These are phyloP conservation scores for Brassica juncea DNA, from an alignment of 345 rosid species.

Conservation along the genomic window DNA sequence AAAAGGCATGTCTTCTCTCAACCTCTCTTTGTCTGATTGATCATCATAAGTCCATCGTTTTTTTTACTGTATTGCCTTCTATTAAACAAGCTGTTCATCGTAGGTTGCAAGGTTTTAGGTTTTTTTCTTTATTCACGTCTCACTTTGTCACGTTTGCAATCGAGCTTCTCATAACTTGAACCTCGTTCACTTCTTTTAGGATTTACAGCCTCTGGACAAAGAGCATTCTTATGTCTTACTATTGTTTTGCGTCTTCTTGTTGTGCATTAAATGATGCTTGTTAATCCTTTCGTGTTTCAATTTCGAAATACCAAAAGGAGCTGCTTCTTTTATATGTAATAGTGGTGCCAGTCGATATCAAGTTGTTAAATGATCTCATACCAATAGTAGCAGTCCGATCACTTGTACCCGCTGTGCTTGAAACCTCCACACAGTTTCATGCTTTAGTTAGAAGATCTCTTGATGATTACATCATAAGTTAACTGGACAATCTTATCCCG, in stretches of 20 bases:
- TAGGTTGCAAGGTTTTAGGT: conserved; percentile 4
- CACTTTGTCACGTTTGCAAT: conserved; percentile 15
- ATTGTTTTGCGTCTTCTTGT: conserved; percentile 4
- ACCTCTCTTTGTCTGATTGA: conserved; percentile 20
- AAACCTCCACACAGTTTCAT: neutral
- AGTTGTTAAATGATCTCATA: neutral
- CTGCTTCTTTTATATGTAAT: conserved; percentile 1
- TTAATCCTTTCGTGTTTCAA: neutral
- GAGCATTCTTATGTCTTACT: neutral
- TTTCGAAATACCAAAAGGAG: neutral
- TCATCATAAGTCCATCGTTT: neutral
- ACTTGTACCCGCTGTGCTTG: neutral
- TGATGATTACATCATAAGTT: neutral
- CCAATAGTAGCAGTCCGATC: neutral
- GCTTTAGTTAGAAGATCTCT: conserved; percentile 13
- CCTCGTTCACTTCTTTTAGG: neutral
- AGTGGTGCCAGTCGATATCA: neutral
- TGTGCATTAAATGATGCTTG: conserved; percentile 14
- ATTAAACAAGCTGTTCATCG: neutral
- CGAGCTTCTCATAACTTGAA: conserved; percentile 3
- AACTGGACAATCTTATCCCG: neutral
- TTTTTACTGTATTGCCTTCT: conserved; percentile 2
- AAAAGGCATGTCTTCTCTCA: conserved; percentile 51
- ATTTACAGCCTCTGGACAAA: conserved; percentile 8
- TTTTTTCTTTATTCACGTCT: neutral